phyloP scores from a whole-genome alignment of 441 rosid species.

The Adansonia gregorii region DNA sequence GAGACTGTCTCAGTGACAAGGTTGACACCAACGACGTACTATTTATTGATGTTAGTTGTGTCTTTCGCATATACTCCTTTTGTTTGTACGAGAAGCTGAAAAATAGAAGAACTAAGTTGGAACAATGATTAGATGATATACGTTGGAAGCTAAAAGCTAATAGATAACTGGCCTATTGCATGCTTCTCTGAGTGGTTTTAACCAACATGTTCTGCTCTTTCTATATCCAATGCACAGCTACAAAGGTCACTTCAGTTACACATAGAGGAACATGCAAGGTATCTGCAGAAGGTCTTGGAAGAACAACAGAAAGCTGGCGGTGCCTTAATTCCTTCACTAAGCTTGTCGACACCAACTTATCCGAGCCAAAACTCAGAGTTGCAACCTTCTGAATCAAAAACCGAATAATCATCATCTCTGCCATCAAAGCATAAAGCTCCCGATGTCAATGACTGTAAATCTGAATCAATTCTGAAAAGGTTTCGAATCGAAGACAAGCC shows the following conservation, averaged over 20 bases:
- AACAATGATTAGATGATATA: background rate
- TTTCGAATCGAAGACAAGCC: constrained; percentile 39
- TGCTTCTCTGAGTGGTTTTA: constrained; percentile 7
- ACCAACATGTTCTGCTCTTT: background rate
- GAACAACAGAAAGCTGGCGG: constrained; percentile 75
- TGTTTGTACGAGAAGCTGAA: background rate
- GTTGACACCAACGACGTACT: too few relatives aligned
- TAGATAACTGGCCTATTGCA: too few relatives aligned
- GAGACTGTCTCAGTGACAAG: too few relatives aligned
- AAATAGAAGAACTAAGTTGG: background rate
- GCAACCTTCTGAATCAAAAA: constrained; percentile 41
- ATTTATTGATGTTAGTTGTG: too few relatives aligned
- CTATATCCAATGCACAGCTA: constrained; percentile 41
- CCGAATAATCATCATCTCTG: constrained; percentile 35
- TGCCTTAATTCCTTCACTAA: constrained; percentile 44
- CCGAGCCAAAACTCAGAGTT: constrained; percentile 35
- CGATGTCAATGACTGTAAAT: constrained; percentile 33
- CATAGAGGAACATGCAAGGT: constrained; percentile 79
- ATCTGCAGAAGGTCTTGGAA: constrained; percentile 80
- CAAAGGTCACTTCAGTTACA: constrained; percentile 72
- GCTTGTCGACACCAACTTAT: constrained; percentile 39
- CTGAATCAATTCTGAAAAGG: constrained; percentile 45
- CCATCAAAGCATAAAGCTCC: constrained; percentile 44
- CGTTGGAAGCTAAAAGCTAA: background rate
- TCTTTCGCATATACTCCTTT: background rate